Evolutionary conservation across 78 protist species (phyloP).

Genomic region (Tieghemostelium lacteum): DNA sequence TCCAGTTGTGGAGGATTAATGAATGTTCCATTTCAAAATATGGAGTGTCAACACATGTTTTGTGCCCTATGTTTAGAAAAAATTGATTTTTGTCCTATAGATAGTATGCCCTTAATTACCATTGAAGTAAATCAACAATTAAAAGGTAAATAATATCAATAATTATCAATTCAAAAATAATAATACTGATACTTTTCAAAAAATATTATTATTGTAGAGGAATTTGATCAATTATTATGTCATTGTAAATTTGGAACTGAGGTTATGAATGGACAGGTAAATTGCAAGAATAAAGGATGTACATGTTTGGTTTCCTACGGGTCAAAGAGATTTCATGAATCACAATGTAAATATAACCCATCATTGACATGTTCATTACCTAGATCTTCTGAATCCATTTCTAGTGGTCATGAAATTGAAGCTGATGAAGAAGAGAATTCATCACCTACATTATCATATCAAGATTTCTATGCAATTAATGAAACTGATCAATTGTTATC

Average conservation of each 20-base stretch:
- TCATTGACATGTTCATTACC: too few species aligned
- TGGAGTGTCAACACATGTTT: constrained; percentile 24
- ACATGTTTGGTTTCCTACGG: constrained; percentile 40
- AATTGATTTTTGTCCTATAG: constrained; percentile 25
- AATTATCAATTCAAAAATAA: background rate
- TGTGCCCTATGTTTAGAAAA: constrained; percentile 46
- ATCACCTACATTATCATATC: constrained; percentile 1
- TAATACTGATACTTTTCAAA: background rate
- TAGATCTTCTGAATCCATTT: background rate
- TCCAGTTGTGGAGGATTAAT: constrained; percentile 38
- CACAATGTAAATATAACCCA: constrained; percentile 16
- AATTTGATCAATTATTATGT: constrained; percentile 52
- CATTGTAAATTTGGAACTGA: constrained; percentile 65
- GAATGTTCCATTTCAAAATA: constrained; percentile 17
- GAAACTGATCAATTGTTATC: too few species aligned
- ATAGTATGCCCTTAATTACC: background rate
- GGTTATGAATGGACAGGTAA: constrained; percentile 15
- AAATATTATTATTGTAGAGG: too few species aligned
- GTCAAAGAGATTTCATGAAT: constrained; percentile 25
- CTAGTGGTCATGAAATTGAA: background rate
- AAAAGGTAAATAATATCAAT: constrained; percentile 13
- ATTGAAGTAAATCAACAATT: background rate
- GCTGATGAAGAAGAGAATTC: background rate
- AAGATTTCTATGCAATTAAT: constrained; percentile 23
- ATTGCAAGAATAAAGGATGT: constrained; percentile 32